Conservation (phyloP, 2,329 filamentous ascomycete species). For the Pseudocercospora crystallina region DNA sequence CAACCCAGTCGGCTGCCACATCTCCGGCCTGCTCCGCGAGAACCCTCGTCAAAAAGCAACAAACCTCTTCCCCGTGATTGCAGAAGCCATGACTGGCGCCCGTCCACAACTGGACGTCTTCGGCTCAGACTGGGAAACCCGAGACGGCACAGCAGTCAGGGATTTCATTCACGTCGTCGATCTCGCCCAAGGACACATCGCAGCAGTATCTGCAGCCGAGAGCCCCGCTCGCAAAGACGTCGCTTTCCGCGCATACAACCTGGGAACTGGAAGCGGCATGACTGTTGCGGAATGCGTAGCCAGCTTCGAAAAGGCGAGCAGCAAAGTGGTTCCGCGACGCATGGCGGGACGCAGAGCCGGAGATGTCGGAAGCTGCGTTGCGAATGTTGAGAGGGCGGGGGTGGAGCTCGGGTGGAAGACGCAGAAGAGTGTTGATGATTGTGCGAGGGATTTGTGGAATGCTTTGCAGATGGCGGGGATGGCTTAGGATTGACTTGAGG, state of each 20-base stretch:
- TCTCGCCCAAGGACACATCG: constrained; percentile 63
- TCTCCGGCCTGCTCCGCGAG: constrained; percentile 63
- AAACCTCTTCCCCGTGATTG: constrained; percentile 65
- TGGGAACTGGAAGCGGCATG: constrained; percentile 44
- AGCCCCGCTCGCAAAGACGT: constrained; percentile 28
- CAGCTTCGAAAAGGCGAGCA: constrained; percentile 39
- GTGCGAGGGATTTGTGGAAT: constrained; percentile 9
- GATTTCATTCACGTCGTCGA: constrained; percentile 53
- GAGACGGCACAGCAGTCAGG: constrained; percentile 64
- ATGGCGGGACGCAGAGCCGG: constrained; percentile 41
- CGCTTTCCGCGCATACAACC: constrained; percentile 42
- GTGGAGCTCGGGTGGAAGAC: constrained; percentile 12
- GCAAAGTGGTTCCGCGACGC: constrained; percentile 36
- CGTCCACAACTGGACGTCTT: constrained; percentile 59
- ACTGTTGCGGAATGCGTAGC: constrained; percentile 45
- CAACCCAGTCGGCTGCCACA: constrained; percentile 66
- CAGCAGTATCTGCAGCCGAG: constrained; percentile 48
- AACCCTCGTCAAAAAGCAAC: constrained; percentile 62
- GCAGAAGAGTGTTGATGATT: constrained; percentile 12
- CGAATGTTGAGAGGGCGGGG: constrained; percentile 4
- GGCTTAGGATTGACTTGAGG: too few species aligned
- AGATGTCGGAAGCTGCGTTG: constrained; percentile 34
- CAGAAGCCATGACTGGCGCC: constrained; percentile 59
- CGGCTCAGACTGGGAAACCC: constrained; percentile 64
- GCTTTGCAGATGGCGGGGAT: constrained; percentile 1